Evolutionary conservation across 306 rosid species (phyloP).

Genomic region (Lathyrus oleraceus): DNA sequence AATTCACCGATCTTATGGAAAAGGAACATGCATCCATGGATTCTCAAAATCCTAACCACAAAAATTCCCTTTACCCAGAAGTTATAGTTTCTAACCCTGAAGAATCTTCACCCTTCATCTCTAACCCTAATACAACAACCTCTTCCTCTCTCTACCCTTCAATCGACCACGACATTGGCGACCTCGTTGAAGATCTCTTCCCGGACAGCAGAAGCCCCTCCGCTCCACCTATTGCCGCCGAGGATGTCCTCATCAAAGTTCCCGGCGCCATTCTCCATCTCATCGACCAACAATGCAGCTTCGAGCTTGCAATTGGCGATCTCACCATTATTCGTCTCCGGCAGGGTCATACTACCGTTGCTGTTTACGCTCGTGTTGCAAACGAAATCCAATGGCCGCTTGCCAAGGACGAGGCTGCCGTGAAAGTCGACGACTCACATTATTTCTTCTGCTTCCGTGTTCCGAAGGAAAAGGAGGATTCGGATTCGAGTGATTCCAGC

Average conservation of each 20-base stretch:
- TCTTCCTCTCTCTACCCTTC: conserved; percentile 57
- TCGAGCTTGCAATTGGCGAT: conserved; percentile 80
- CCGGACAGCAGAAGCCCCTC: conserved; percentile 41
- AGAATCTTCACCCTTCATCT: conserved; percentile 1
- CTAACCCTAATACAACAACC: conserved; percentile 17
- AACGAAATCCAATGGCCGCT: conserved; percentile 86
- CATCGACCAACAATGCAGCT: conserved; percentile 74
- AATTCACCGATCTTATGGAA: background rate
- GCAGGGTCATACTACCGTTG: conserved; percentile 51
- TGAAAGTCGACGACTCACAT: conserved; percentile 79
- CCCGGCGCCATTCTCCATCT: conserved; percentile 89
- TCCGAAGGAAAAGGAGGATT: conserved; percentile 36
- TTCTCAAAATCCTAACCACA: conserved; percentile 34
- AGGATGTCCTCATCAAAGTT: conserved; percentile 59
- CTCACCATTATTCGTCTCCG: conserved; percentile 52
- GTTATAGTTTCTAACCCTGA: conserved; percentile 39
- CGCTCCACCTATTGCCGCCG: conserved; percentile 49
- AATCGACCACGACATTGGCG: conserved; percentile 43
- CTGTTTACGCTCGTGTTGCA: conserved; percentile 57
- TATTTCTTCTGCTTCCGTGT: conserved; percentile 70
- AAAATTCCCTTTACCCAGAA: conserved; percentile 46
- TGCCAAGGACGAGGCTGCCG: conserved; percentile 66
- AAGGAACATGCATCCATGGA: conserved; percentile 44
- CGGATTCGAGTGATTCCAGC: conserved; percentile 41
- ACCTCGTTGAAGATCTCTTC: conserved; percentile 54